These are phyloP conservation scores for Raddia guianensis DNA, from an alignment of 176 grass and related monocot genomes.

Conservation along the genomic window DNA sequence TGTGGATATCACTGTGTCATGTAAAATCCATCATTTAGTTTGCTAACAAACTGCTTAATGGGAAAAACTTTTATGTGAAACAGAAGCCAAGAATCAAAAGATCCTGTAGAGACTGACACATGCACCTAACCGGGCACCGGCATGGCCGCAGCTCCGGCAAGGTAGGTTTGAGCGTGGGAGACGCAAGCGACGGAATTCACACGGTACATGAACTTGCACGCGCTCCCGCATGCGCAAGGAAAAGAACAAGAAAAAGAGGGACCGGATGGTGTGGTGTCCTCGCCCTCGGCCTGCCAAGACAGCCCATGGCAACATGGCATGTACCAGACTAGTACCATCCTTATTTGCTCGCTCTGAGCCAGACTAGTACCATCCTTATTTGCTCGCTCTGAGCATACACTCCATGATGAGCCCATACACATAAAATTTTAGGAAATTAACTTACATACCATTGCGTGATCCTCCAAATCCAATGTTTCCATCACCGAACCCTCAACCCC, in stretches of 20 bases:
- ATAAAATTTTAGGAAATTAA: too few relatives aligned
- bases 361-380: background rate
- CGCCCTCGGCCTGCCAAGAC: background rate
- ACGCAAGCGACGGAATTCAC: background rate
- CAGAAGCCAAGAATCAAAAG: too few relatives aligned
- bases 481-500: too few relatives aligned
- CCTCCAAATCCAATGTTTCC: too few relatives aligned
- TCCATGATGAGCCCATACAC: too few relatives aligned
- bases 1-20: too few relatives aligned
- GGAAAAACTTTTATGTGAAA: too few relatives aligned
- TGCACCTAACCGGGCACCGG: background rate
- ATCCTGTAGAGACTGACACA: background rate
- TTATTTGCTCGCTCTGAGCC: background rate
- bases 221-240: slow-evolving; percentile 6
- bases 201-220: slow-evolving; percentile 3
- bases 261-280: background rate
- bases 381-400: background rate
- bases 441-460: too few relatives aligned
- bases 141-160: background rate
- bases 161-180: background rate
- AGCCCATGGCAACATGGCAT: background rate
- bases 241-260: background rate
- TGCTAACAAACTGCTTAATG: too few relatives aligned
- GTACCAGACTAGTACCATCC: background rate
- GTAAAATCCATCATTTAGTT: too few relatives aligned